A percentile compares a stretch with the other conserved stretches of the same genome.
phyloP scores from a whole-genome alignment of 2,329 filamentous ascomycete species.

The Exophiala spinifera region DNA sequence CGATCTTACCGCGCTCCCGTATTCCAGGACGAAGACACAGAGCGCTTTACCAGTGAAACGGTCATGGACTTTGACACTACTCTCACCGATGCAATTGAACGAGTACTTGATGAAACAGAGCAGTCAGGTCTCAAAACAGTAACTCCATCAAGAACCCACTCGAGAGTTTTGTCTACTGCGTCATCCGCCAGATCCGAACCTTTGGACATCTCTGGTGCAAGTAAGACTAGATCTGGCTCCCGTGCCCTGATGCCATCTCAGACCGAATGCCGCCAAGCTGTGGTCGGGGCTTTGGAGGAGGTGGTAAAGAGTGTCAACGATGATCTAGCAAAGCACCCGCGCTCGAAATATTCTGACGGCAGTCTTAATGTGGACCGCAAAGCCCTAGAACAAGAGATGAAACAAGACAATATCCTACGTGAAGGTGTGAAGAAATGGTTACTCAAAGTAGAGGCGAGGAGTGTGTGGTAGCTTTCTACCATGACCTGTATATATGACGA shows the following conservation, averaged over 20 bases:
- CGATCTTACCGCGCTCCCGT: background rate
- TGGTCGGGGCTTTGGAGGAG: slow-evolving; percentile 56
- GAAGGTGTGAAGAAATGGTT: slow-evolving; percentile 58
- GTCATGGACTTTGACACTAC: slow-evolving; percentile 59
- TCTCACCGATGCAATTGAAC: slow-evolving; percentile 57
- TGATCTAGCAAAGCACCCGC: slow-evolving; percentile 43
- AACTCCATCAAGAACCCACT: slow-evolving; percentile 17
- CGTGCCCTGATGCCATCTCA: slow-evolving; percentile 9
- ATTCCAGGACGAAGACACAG: background rate
- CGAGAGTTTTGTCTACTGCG: slow-evolving; percentile 22
- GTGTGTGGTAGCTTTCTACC: slow-evolving; percentile 15
- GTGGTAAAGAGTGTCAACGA: slow-evolving; percentile 55
- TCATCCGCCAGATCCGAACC: slow-evolving; percentile 28
- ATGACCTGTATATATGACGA: slow-evolving; percentile 20
- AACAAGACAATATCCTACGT: slow-evolving; percentile 51
- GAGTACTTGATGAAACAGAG: slow-evolving; percentile 41
- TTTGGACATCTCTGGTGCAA: slow-evolving; percentile 15
- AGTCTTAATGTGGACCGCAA: slow-evolving; percentile 31
- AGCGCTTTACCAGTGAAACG: slow-evolving; percentile 49
- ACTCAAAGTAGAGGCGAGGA: slow-evolving; percentile 42
- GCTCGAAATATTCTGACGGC: slow-evolving; percentile 32
- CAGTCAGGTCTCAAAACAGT: slow-evolving; percentile 4
- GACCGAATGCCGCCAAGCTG: slow-evolving; percentile 51
- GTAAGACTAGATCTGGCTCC: slow-evolving; percentile 8
- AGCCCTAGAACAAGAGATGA: slow-evolving; percentile 28